Evolutionary conservation across 2,329 filamentous ascomycete genomes (phyloP).

Genomic region (Pyrenochaeta sp.): DNA sequence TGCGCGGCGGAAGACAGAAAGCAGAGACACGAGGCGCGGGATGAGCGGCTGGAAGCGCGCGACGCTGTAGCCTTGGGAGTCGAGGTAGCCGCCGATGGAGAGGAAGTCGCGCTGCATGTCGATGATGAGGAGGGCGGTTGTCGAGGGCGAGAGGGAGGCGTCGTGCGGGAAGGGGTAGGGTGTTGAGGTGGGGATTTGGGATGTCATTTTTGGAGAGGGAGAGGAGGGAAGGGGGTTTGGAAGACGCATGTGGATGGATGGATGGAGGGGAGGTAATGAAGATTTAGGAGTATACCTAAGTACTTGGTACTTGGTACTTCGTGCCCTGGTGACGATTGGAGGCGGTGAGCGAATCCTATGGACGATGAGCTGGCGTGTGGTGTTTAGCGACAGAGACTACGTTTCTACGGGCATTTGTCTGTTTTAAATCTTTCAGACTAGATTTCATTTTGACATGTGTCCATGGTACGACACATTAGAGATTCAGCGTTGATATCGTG

Average conservation of each 20-base stretch:
- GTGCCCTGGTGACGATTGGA: background rate
- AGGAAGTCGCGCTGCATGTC: slow-evolving; percentile 65
- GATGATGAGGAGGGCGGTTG: slow-evolving; percentile 62
- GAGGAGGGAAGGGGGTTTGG: background rate
- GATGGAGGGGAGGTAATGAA: background rate
- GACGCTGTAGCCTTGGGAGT: slow-evolving; percentile 56
- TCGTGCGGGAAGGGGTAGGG: slow-evolving; percentile 55
- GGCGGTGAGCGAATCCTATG: background rate
- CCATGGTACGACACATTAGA: no score
- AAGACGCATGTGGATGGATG: background rate
- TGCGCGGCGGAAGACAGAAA: slow-evolving; percentile 51
- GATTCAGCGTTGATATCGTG: no score
- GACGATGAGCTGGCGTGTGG: background rate
- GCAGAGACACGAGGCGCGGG: slow-evolving; percentile 51
- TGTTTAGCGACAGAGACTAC: no score
- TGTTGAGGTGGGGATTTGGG: slow-evolving; percentile 28
- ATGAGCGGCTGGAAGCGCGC: slow-evolving; percentile 53
- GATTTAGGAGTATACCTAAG: background rate
- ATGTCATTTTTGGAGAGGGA: slow-evolving; percentile 11
- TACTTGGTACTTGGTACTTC: background rate
- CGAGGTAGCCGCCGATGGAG: slow-evolving; percentile 59
- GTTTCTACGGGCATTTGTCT: background rate
- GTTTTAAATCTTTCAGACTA: background rate
- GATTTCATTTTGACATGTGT: no score
- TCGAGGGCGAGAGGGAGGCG: slow-evolving; percentile 46